phyloP scores from a whole-genome alignment of 768 basidiomycete genomes.

The Mycena maculata region DNA sequence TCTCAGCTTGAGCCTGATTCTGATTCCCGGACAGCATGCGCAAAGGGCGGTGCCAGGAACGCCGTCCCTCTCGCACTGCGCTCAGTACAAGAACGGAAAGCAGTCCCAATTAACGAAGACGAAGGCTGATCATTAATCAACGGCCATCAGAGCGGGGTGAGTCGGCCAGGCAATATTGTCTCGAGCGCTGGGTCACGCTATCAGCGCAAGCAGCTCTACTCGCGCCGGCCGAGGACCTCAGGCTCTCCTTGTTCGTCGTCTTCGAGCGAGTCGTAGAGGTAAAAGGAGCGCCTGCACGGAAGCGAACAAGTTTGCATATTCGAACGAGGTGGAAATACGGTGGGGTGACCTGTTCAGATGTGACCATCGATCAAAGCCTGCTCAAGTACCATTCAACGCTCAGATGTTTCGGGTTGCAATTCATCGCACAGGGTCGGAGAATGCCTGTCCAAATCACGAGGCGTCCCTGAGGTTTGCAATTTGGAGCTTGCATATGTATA shows the following conservation, averaged over 20 bases:
- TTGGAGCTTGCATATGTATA: not conserved
- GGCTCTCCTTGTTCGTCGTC: slow-evolving; percentile 6
- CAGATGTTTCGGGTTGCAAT: not conserved
- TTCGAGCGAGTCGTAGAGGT: slow-evolving; percentile 7
- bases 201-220: too few relatives aligned
- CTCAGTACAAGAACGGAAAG: not conserved
- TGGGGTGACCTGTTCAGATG: slow-evolving; percentile 8
- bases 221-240: not conserved
- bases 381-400: slow-evolving; percentile 9
- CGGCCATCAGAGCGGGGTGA: slow-evolving; percentile 25
- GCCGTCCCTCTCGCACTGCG: slow-evolving; percentile 23
- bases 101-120: slow-evolving; percentile 6
- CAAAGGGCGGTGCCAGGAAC: not conserved
- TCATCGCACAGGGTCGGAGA: too few relatives aligned
- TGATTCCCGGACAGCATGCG: slow-evolving; percentile 1
- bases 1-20: slow-evolving; percentile 12
- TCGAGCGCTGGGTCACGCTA: not conserved
- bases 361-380: slow-evolving; percentile 11
- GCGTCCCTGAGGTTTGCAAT: not conserved
- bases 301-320: slow-evolving; percentile 17
- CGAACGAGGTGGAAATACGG: slow-evolving; percentile 7
- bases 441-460: not conserved
- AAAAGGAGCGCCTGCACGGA: slow-evolving; percentile 11
- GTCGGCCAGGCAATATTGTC: not conserved
- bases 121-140: slow-evolving; percentile 10